Evolutionary conservation across 495 filamentous ascomycete species (phyloP).

Genomic region (Daldinia vernicosa): DNA sequence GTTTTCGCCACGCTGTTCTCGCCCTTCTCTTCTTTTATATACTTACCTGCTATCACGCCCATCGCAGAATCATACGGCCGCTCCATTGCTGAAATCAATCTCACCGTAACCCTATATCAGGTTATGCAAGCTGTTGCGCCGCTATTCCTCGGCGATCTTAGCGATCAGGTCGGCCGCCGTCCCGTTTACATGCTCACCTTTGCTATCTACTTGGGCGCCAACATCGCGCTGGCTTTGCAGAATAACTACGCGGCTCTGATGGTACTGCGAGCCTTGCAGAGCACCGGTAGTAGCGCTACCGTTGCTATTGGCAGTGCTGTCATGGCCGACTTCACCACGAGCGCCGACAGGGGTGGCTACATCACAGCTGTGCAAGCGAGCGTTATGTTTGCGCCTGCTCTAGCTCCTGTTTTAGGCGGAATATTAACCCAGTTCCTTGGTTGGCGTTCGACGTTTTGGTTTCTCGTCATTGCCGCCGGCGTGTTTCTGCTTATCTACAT

Average conservation of each 20-base stretch:
- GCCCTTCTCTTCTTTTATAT: conserved; percentile 71
- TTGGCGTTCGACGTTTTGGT: conserved; percentile 63
- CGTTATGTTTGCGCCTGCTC: conserved; percentile 50
- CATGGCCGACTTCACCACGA: conserved; percentile 60
- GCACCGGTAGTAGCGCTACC: conserved; percentile 53
- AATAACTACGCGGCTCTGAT: conserved; percentile 60
- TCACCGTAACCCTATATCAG: conserved; percentile 63
- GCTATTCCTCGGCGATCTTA: conserved; percentile 60
- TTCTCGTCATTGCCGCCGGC: conserved; percentile 49
- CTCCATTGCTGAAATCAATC: conserved; percentile 62
- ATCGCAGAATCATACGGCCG: conserved; percentile 56
- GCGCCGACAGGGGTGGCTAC: conserved; percentile 59
- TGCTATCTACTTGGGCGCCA: conserved; percentile 59
- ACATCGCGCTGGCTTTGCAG: conserved; percentile 63
- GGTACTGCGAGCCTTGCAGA: conserved; percentile 64
- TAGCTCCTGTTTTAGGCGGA: conserved; percentile 60
- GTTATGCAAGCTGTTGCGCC: conserved; percentile 63
- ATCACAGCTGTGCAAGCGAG: conserved; percentile 46
- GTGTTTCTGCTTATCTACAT: conserved; percentile 8
- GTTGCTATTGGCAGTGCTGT: conserved; percentile 61
- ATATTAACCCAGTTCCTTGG: conserved; percentile 54
- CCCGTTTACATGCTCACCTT: conserved; percentile 61
- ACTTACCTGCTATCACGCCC: conserved; percentile 68
- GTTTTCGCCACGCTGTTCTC: conserved; percentile 69
- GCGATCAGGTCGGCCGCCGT: conserved; percentile 60